Evolutionary conservation across 306 rosid genomes (phyloP).

Genomic region (Parietaria judaica): DNA sequence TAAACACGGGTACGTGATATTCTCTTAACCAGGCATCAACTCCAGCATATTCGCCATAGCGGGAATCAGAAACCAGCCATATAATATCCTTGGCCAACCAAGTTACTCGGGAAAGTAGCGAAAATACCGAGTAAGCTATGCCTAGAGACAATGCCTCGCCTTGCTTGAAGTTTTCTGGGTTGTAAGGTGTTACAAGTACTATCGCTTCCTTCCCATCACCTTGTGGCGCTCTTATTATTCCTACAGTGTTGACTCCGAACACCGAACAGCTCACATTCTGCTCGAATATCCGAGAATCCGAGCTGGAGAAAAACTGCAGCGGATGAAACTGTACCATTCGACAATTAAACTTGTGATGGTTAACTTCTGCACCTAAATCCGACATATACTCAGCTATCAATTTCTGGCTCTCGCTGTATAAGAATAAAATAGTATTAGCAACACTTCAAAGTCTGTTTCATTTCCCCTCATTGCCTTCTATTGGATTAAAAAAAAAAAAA

Average conservation of each 20-base stretch:
- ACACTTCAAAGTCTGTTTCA: too few species aligned
- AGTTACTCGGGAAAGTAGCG: slow-evolving; percentile 73
- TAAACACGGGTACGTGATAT: slow-evolving; percentile 65
- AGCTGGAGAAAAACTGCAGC: slow-evolving; percentile 65
- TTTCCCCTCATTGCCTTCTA: background rate
- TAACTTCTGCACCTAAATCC: slow-evolving; percentile 72
- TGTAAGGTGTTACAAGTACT: slow-evolving; percentile 83
- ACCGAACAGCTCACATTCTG: slow-evolving; percentile 57
- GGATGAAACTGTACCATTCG: slow-evolving; percentile 55
- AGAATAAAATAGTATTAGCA: background rate
- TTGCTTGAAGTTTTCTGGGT: slow-evolving; percentile 34
- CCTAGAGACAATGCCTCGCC: slow-evolving; percentile 77
- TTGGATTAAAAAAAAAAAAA: background rate
- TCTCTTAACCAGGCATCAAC: slow-evolving; percentile 90
- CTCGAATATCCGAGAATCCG: slow-evolving; percentile 44
- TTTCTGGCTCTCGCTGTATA: slow-evolving; percentile 56
- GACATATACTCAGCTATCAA: slow-evolving; percentile 62
- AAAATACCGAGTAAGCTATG: slow-evolving; percentile 74
- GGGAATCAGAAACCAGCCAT: slow-evolving; percentile 89
- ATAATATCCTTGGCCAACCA: slow-evolving; percentile 92
- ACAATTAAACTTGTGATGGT: slow-evolving; percentile 66
- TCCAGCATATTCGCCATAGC: slow-evolving; percentile 64
- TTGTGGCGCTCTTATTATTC: slow-evolving; percentile 85
- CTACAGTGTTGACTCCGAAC: slow-evolving; percentile 60
- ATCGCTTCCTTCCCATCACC: slow-evolving; percentile 98